A percentile compares a stretch with the other conserved stretches of the same genome.
phyloP scores from a whole-genome alignment of 208 protist genomes.

The Perkinsela sp. region DNA sequence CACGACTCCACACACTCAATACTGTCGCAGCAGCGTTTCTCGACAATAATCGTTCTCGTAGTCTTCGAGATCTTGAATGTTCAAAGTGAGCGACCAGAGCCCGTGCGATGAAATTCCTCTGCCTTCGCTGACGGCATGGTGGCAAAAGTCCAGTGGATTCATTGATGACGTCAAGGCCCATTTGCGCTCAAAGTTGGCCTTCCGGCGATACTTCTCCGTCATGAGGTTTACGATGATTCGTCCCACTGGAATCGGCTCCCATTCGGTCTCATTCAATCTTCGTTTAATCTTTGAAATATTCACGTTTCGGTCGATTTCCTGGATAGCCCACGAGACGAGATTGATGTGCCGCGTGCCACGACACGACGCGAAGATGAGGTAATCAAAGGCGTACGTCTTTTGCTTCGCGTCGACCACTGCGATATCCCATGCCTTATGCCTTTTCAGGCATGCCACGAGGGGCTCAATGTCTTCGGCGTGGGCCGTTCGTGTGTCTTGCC shows the following conservation, averaged over 20 bases:
- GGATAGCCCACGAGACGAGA: constrained; percentile 49
- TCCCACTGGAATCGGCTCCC: constrained; percentile 51
- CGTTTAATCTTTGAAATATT: constrained; percentile 37
- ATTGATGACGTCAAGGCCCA: constrained; percentile 45
- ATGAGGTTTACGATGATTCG: constrained; percentile 58
- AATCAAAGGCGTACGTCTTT: constrained; percentile 58
- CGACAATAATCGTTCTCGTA: constrained; percentile 15
- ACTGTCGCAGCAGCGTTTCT: not conserved
- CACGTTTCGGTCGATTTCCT: constrained; percentile 31
- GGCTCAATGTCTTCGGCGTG: constrained; percentile 44
- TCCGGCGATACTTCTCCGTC: constrained; percentile 30
- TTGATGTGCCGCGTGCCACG: constrained; percentile 53
- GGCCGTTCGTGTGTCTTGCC: constrained; percentile 33
- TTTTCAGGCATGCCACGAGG: constrained; percentile 19
- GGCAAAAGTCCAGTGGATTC: constrained; percentile 33
- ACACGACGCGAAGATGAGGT: constrained; percentile 54
- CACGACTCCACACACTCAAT: not conserved
- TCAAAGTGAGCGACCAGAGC: constrained; percentile 55
- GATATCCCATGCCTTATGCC: constrained; percentile 41
- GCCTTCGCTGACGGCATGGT: constrained; percentile 49
- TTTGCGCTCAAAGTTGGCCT: constrained; percentile 48
- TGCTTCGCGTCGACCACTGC: constrained; percentile 39
- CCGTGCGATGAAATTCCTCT: constrained; percentile 32
- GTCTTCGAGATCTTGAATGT: constrained; percentile 58
- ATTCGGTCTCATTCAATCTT: constrained; percentile 33